Percentiles rank a stretch among this genome's conserved stretches.
These are phyloP conservation scores for Dothideomycetes sp. DNA, from an alignment of 2,329 filamentous ascomycete species.

Conservation along the genomic window DNA sequence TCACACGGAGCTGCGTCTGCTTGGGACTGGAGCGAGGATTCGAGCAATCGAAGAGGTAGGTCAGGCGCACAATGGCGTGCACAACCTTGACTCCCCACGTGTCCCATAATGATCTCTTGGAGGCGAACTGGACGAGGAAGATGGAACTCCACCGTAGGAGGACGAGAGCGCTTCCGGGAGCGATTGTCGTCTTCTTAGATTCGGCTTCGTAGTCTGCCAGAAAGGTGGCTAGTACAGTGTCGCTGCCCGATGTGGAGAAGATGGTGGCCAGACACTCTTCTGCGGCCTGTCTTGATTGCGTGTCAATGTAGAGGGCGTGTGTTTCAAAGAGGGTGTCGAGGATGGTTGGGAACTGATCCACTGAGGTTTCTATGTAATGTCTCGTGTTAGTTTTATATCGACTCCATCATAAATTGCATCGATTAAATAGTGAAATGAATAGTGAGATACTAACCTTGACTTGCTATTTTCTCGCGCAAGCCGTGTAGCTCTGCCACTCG, in stretches of 20 bases:
- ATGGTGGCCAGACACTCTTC: slow-evolving; percentile 67
- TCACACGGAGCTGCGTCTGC: slow-evolving; percentile 64
- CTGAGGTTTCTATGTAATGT: slow-evolving; percentile 6
- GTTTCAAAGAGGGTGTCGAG: slow-evolving; percentile 74
- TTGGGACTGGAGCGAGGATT: slow-evolving; percentile 53
- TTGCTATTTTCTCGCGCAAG: slow-evolving; percentile 31
- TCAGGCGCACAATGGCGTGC: slow-evolving; percentile 55
- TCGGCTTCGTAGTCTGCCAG: slow-evolving; percentile 60
- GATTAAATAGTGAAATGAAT: too few species aligned
- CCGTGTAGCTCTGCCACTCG: slow-evolving; percentile 32
- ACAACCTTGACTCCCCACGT: slow-evolving; percentile 56
- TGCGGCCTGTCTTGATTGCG: slow-evolving; percentile 70
- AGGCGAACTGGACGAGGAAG: slow-evolving; percentile 60
- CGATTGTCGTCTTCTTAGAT: slow-evolving; percentile 64
- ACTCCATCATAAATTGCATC: too few species aligned
- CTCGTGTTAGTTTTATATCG: background rate
- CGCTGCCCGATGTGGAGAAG: slow-evolving; percentile 47
- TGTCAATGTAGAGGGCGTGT: slow-evolving; percentile 77
- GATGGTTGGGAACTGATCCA: slow-evolving; percentile 16
- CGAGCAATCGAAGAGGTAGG: slow-evolving; percentile 69
- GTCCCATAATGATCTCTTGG: slow-evolving; percentile 49
- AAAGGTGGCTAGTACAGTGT: slow-evolving; percentile 50
- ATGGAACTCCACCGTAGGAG: slow-evolving; percentile 82
- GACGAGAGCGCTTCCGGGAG: slow-evolving; percentile 72
- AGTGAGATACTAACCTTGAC: slow-evolving; percentile 32